These are phyloP conservation scores for Paramecium sonneborni DNA, from an alignment of 73 alveolate species.

Conservation along the genomic window DNA sequence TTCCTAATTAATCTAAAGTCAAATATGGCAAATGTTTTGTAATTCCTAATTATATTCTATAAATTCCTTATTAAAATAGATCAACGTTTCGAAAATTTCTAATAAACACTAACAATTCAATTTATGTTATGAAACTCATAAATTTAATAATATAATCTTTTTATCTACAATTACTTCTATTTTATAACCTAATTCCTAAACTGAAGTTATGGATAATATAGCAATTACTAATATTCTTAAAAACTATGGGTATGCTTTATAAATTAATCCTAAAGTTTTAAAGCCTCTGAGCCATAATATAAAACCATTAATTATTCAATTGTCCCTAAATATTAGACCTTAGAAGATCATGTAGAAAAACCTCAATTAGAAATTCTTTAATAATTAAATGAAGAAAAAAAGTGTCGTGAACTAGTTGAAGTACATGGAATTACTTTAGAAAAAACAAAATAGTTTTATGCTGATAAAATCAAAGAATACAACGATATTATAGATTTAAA, in stretches of 20 bases:
- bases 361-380: neutral
- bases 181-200: neutral
- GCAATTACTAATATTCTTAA: no score
- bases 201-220: no score
- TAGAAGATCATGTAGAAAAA: neutral
- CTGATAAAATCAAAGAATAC: neutral
- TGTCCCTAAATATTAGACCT: neutral
- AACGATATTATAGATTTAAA: neutral
- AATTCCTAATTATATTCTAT: neutral
- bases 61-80: constrained; percentile 19
- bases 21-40: neutral
- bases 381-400: neutral
- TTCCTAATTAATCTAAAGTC: constrained; percentile 26
- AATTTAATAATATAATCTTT: neutral
- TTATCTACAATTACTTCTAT: neutral
- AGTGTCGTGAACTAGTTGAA: neutral
- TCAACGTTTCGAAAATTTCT: constrained; percentile 33
- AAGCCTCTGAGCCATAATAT: neutral
- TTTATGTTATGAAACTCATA: constrained; percentile 30
- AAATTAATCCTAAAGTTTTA: neutral
- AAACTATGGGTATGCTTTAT: neutral
- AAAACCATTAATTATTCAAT: neutral
- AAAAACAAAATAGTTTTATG: constrained; percentile 9
- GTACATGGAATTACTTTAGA: neutral
- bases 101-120: constrained; percentile 2